These are phyloP conservation scores for Malus fusca DNA, from an alignment of 306 rosid genomes.

Conservation along the genomic window DNA sequence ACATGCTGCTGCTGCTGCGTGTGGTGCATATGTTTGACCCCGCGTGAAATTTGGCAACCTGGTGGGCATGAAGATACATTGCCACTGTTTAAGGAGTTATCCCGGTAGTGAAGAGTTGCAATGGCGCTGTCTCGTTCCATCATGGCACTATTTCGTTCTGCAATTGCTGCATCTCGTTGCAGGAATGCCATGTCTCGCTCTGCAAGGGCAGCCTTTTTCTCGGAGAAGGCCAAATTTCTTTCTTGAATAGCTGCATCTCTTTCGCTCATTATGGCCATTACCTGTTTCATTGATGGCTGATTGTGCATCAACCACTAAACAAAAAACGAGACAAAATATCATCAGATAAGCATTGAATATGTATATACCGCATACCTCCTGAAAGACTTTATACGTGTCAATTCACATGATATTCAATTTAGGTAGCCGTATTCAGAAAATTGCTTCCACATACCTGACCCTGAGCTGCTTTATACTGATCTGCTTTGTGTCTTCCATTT, in stretches of 20 bases:
- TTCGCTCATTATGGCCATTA: slow-evolving; percentile 86
- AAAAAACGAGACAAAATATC: background rate
- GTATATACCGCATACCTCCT: background rate
- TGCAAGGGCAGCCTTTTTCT: slow-evolving; percentile 81
- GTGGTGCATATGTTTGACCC: slow-evolving; percentile 91
- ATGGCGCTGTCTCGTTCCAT: slow-evolving; percentile 83
- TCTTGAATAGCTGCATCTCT: slow-evolving; percentile 93
- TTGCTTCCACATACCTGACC: slow-evolving; percentile 62
- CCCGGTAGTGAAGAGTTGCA: slow-evolving; percentile 81
- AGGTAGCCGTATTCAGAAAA: background rate
- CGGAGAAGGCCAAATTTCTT: slow-evolving; percentile 82
- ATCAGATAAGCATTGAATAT: slow-evolving; percentile 1
- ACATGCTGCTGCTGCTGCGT: slow-evolving; percentile 69
- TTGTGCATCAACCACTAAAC: slow-evolving; percentile 92
- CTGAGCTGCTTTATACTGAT: slow-evolving; percentile 81
- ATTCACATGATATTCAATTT: background rate
- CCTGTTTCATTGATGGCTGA: slow-evolving; percentile 95
- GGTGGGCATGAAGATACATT: slow-evolving; percentile 76
- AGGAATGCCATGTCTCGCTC: slow-evolving; percentile 88
- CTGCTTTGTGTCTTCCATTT: slow-evolving; percentile 87
- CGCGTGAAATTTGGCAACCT: slow-evolving; percentile 96
- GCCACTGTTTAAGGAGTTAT: slow-evolving; percentile 47
- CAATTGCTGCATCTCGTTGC: slow-evolving; percentile 85
- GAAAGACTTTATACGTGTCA: background rate
- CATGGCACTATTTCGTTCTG: slow-evolving; percentile 74